Percentiles rank a stretch among this genome's conserved stretches.
Conservation (phyloP, 768 basidiomycete genomes). For the Psilocybe cubensis region DNA sequence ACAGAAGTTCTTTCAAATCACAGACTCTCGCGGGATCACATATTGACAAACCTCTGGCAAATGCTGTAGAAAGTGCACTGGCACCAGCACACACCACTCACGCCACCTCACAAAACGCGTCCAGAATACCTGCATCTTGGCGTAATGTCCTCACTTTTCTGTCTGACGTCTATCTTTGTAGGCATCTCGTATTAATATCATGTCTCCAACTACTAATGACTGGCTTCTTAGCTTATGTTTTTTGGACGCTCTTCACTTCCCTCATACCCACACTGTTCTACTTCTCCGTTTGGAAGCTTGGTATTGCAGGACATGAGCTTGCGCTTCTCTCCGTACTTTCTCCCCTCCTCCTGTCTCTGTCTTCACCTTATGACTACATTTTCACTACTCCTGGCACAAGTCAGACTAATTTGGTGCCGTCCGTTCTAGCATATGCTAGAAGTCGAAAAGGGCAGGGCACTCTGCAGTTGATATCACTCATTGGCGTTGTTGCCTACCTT, state of each 20-base stretch:
- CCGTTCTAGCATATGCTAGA: constrained; percentile 46
- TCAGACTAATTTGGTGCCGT: neutral
- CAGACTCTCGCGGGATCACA: neutral
- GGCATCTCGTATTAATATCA: constrained; percentile 23
- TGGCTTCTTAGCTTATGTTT: constrained; percentile 63
- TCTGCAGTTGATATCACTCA: constrained; percentile 52
- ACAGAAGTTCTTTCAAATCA: constrained; percentile 6
- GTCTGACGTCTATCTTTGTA: constrained; percentile 62
- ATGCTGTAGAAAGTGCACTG: constrained; percentile 10
- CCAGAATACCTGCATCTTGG: neutral
- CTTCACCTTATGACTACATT: constrained; percentile 26
- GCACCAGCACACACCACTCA: neutral
- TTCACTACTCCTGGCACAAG: constrained; percentile 5
- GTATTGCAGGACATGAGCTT: constrained; percentile 81
- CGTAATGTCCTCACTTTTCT: constrained; percentile 31
- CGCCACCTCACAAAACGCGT: neutral
- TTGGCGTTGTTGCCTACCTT: constrained; percentile 57
- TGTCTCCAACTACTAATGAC: constrained; percentile 11
- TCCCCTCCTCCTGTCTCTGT: constrained; percentile 59
- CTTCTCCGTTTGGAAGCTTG: constrained; percentile 91
- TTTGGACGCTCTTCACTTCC: constrained; percentile 83
- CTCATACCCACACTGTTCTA: constrained; percentile 85
- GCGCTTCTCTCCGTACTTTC: constrained; percentile 74
- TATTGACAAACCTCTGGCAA: constrained; percentile 3
- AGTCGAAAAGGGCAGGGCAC: constrained; percentile 52